A percentile compares a stretch with the other conserved stretches of the same genome.
Conservation (phyloP, 352 stramenopile genomes). For the Phytopythium delawarense region DNA sequence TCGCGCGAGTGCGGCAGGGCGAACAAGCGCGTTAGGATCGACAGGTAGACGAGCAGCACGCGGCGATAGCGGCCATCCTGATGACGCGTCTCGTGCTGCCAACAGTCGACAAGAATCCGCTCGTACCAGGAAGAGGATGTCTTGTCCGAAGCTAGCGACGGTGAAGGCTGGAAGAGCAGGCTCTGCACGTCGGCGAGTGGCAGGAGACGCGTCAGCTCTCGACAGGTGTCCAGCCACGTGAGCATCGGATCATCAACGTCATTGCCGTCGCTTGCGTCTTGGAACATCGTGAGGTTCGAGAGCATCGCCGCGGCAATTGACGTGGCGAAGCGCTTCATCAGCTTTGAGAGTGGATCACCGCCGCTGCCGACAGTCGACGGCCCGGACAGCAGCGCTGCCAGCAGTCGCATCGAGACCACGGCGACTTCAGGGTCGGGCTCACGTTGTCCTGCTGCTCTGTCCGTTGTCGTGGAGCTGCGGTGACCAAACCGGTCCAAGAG, state of each 20-base stretch:
- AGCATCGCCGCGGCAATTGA: slow-evolving; percentile 15
- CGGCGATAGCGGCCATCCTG: slow-evolving; percentile 9
- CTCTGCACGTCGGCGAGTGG: background rate
- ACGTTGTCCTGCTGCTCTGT: slow-evolving; percentile 7
- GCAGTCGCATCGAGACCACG: slow-evolving; percentile 10
- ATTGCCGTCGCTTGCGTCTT: background rate
- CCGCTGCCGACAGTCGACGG: background rate
- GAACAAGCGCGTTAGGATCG: slow-evolving; percentile 15
- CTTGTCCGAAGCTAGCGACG: background rate
- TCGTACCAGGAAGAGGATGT: slow-evolving; percentile 14
- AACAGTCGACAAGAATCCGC: slow-evolving; percentile 12
- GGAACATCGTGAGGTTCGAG: slow-evolving; percentile 12
- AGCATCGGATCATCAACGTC: slow-evolving; percentile 8
- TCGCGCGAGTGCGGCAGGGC: slow-evolving; percentile 11
- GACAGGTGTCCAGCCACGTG: slow-evolving; percentile 14
- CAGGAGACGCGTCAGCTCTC: slow-evolving; percentile 11
- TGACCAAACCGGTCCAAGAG: slow-evolving; percentile 21
- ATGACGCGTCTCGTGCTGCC: background rate
- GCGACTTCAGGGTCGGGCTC: slow-evolving; percentile 7
- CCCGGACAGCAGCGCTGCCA: background rate
- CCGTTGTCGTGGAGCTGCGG: background rate
- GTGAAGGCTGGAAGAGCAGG: background rate
- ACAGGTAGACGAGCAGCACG: slow-evolving; percentile 5
- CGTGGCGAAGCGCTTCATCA: slow-evolving; percentile 13
- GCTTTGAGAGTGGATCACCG: background rate